Evolutionary conservation across 2,329 filamentous ascomycete species (phyloP), one percentile per base, ranked within the genome.

Genomic region (Fusarium sp.): DNA sequence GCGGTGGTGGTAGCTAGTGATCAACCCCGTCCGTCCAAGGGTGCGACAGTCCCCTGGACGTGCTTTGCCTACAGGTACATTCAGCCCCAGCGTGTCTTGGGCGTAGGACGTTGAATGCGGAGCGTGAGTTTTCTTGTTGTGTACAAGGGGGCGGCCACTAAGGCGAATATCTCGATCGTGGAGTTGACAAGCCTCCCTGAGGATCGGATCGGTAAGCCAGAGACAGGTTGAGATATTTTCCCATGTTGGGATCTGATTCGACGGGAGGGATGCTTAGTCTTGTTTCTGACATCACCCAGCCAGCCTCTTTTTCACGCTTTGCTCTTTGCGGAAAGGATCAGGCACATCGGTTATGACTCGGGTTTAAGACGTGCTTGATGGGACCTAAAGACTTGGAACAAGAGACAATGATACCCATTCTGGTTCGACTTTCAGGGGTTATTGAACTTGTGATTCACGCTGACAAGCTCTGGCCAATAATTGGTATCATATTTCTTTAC

Each of bases 141-240:
- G 30, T 22, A 50, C 32, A 26, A n/a, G 35, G 22, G 35, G 45
- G 60, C 64, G 41, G 63, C 66, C 67, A 26, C 66, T 70, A 70
- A 48, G 20, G 17, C n/a, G 32, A 36, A 35, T 39, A n/a, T 26
- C 53, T 54, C 66, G 67, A 70, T 70, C 67, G 66, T 55, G 59
- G 53, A 70, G 67, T 66, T 70, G 59, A 45, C 66, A 66, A 60
- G 59, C 59, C 38, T 50, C 53, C 47, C 59, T 70, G 38, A 59
- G 17, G 41, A 70, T 66, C 66, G 66, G 36, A 47, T 56, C 45
- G 20, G 28, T 51, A 22, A 22, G 65, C 32, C 24, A 50, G 44
- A 62, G 30, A 63, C 48, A 62, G 56, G 18, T 60, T 59, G 66
- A 41, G 59, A 66, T 55, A 56, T 62, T 70, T 70, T 39, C 22